Evolutionary conservation across 1,284 basidiomycete genomes (phyloP), one percentile per base, ranked within the genome.

Genomic region (Pseudozyma hubeiensis): DNA sequence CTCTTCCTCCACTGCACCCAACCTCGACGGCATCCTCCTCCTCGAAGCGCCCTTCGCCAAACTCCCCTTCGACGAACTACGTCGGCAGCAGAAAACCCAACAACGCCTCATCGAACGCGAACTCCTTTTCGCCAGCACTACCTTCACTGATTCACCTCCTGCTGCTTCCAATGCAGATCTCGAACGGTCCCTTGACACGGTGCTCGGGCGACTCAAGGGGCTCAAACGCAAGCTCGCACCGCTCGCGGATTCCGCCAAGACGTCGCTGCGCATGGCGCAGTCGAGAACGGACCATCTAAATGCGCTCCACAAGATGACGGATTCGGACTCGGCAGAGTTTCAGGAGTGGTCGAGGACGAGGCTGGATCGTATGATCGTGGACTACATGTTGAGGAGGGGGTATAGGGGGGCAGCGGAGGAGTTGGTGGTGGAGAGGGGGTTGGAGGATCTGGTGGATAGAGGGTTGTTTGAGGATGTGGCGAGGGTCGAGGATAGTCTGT

Each of bases 281-380:
- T 46, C 60, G 5, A 56, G 81, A 0, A 73, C 66, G 13, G 64
- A 69, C 16, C 79, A 82, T 43, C 43, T 82, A 0, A n/a, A 55
- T 5, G 5, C 53, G 0, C 53, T 84, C 1, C 78, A 83, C 37
- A 24, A 56, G 14, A 59, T 79, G 19, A 24, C 11, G 33, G 13
- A 54, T 39, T 43, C 63, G 11, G 61, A 77, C 17, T 46, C 40
- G 16, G 8, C 50, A 13, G 70, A 67, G 2, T 78, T 81, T 34
- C 24, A 54, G 9, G 56, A 75, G 7, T 96, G 93, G 93, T 89
- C 90, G 16, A 90, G 92, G 73, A 90, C 88, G 41, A 87, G 94
- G 33, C 86, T 98, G 9, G 91, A 95, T 80, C 87, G 96, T 66
- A 97, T 95, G 90, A 87, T 99, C 31, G 91, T 94, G 1, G 96